Evolutionary conservation across 164 flowering plant species (phyloP), one percentile per base, ranked within the genome.

Genomic region (Vitis riparia): DNA sequence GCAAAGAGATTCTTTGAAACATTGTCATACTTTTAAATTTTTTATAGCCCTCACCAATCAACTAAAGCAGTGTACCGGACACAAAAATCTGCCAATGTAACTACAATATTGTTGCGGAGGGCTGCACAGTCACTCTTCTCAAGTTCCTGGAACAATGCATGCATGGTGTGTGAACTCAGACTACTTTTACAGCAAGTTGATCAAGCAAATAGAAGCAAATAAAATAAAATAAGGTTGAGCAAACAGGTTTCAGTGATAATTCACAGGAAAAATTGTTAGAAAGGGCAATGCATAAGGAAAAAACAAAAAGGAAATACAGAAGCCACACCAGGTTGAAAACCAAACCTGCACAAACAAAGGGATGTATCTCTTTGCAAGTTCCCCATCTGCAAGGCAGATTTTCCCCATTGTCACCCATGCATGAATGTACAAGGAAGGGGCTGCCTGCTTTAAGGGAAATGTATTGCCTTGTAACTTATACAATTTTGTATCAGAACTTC

Each of bases 331-430:
- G 37, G 61, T 51, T 55, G 44, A 55, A 47, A 52, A 52, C n/a
- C 73, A 52, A 74, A 96, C 99, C 97, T 93, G 93, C 73, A 91
- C 93, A 78, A 96, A 96, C 11, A 96, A 75, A 55, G 99, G 99
- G 68, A 96, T 88, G 62, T 96, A 96, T 11, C 87, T 81, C 79
- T 96, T 96, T 29, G 98, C 99, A 63, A 88, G 87, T 57, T 89
- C 86, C 62, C 78, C 98, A 84, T 96, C 97, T 23, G 90, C 91
- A 60, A 96, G 87, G 77, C 99, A 96, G 51, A 96, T 82, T 83
- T 96, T 96, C 65, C 97, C 98, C 95, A 93, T 90, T 14, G 99
- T 82, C 72, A 93, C 63, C 98, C 99, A 96, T 37, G 95, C 88
- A 69, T 96, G 99, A 75, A 85, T 79, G 70, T 93, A 96, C 63